Percentiles rank a stretch among this genome's conserved stretches.
These are phyloP conservation scores for Mortierella sp. DNA, from an alignment of 371 early-diverging fungal genomes.

Conservation along the genomic window DNA sequence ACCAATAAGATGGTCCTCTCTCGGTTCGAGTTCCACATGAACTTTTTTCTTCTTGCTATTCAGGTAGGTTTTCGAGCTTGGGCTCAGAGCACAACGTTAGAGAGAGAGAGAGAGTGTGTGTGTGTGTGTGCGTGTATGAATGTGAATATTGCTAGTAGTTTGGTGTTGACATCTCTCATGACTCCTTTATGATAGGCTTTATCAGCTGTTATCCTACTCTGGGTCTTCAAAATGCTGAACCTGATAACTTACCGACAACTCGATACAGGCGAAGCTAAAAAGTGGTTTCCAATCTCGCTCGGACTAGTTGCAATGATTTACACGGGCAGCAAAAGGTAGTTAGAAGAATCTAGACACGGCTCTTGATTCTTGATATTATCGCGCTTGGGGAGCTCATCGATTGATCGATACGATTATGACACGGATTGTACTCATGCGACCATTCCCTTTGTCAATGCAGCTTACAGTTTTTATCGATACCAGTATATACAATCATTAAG, in stretches of 20 bases:
- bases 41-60: conserved; percentile 89
- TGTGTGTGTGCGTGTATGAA: neutral
- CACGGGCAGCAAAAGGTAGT: conserved; percentile 92
- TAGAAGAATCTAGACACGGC: neutral
- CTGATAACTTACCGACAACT: conserved; percentile 76
- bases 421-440: neutral
- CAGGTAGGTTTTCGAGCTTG: conserved; percentile 70
- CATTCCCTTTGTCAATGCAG: conserved; percentile 27
- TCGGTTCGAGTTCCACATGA: conserved; percentile 88
- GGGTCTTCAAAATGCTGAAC: conserved; percentile 71
- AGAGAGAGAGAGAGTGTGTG: neutral
- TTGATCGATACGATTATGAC: neutral
- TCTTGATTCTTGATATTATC: neutral
- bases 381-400: neutral
- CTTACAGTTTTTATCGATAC: conserved; percentile 93
- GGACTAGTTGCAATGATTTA: conserved; percentile 97
- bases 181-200: conserved; percentile 4
- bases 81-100: neutral
- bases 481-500: conserved; percentile 98
- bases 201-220: conserved; percentile 29
- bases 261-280: conserved; percentile 72
- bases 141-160: neutral
- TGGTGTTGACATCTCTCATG: neutral
- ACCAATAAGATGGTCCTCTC: conserved; percentile 96
- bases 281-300: conserved; percentile 92